These are phyloP conservation scores for Rutstroemia sp. DNA, from an alignment of 2,329 filamentous ascomycete genomes.

Conservation along the genomic window DNA sequence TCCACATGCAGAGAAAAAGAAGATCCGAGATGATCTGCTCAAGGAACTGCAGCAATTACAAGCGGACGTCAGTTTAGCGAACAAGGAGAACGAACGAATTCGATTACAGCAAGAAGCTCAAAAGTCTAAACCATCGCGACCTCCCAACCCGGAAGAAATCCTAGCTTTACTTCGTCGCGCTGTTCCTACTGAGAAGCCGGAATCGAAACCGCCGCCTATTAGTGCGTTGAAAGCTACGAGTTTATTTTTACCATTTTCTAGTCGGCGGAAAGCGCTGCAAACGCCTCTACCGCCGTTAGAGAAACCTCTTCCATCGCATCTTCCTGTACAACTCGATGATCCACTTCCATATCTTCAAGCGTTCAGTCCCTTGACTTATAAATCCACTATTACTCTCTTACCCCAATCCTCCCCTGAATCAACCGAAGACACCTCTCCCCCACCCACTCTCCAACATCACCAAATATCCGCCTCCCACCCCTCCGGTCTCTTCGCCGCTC, in stretches of 20 bases:
- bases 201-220: conserved; percentile 13
- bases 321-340: conserved; percentile 54
- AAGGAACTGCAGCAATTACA: conserved; percentile 49
- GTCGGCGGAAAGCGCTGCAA: conserved; percentile 18
- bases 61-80: conserved; percentile 49
- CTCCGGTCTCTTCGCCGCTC: conserved; percentile 48
- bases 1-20: conserved; percentile 40
- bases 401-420: conserved; percentile 24
- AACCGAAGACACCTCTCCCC: conserved; percentile 14
- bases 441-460: conserved; percentile 44
- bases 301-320: conserved; percentile 50
- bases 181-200: conserved; percentile 13
- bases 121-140: conserved; percentile 33
- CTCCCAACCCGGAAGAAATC: conserved; percentile 34
- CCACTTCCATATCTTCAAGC: conserved; percentile 62
- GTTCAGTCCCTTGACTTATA: conserved; percentile 61
- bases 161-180: conserved; percentile 22
- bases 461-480: conserved; percentile 42
- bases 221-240: conserved; percentile 26
- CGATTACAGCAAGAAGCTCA: conserved; percentile 34
- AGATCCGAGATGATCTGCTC: conserved; percentile 43
- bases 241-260: conserved; percentile 27
- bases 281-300: conserved; percentile 30
- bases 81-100: conserved; percentile 51
- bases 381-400: conserved; percentile 43